Evolutionary conservation across 495 filamentous ascomycete species (phyloP), one percentile per base, ranked within the genome.

Genomic region (Parachaetomium inaequale): DNA sequence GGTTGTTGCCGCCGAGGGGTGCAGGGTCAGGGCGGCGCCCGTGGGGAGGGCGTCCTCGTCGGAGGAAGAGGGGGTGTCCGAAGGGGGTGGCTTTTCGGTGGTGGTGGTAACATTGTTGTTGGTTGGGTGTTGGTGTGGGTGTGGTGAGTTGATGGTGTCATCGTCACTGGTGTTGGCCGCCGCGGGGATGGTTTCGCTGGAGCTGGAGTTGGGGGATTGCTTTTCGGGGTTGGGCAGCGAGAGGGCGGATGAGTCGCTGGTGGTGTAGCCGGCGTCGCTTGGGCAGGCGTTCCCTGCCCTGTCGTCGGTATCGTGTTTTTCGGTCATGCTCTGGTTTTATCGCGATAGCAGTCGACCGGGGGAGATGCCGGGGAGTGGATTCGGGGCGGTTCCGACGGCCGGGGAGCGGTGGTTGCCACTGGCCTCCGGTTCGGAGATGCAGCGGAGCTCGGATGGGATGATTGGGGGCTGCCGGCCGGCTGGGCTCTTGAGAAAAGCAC

Each of bases 1-100:
- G 1, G 63, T 66, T 26, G 68, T 67, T 0, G 68, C 66, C 0
- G 66, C 63, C 31, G 68, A 65, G 7, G 59, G 59, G 26, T 26
- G 53, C 12, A 47, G 53, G 21, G 36, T 29, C 25, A 68, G 60
- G 34, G 32, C 36, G 28, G 40, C 32, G 14, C 5, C 19, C 12
- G 38, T 49, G 8, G 55, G 25, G 12, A 38, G 12, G 21, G 45
- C 51, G 32, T 31, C 19, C 47, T 57, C 42, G 53, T 46, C 59
- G 46, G 32, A 40, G 6, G n/a, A n/a, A n/a, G n/a, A n/a, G n/a
- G n/a, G n/a, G n/a, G n/a, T n/a, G n/a, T n/a, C n/a, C n/a, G n/a
- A n/a, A n/a, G 45, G 19, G 31, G 31, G 43, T 17, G 19, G 49
- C 25, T 15, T 29, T 21, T 15, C 12, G 15, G 31, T 49, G n/a